Conservation (phyloP, 495 filamentous ascomycete genomes). For the Apodospora peruviana region DNA sequence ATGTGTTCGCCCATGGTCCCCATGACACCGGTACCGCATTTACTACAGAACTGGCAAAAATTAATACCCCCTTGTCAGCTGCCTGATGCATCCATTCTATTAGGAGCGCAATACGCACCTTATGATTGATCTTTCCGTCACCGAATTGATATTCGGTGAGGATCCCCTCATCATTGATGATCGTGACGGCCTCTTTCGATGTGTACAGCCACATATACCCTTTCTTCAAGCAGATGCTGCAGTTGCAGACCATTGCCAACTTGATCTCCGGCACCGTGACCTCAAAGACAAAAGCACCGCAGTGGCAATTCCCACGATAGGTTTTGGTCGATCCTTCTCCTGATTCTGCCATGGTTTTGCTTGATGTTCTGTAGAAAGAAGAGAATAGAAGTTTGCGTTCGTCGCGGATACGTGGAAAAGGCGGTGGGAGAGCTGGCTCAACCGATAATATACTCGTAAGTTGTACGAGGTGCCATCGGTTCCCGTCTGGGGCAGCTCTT, state of each 20-base stretch:
- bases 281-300: conserved; percentile 43
- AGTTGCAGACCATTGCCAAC: conserved; percentile 38
- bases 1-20: conserved; percentile 2
- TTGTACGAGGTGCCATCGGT: no score
- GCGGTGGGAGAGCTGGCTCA: background rate
- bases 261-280: conserved; percentile 38
- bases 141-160: conserved; percentile 35
- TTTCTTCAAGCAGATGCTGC: conserved; percentile 47
- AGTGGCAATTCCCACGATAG: conserved; percentile 56
- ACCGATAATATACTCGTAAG: no score
- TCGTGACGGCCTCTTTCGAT: conserved; percentile 19
- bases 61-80: background rate
- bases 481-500: no score
- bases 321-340: conserved; percentile 27
- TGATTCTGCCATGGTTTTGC: conserved; percentile 14
- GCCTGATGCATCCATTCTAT: background rate
- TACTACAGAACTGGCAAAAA: conserved; percentile 33
- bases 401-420: background rate
- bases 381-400: background rate
- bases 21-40: conserved; percentile 32
- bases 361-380: background rate
- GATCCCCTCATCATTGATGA: conserved; percentile 35
- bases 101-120: conserved; percentile 14
- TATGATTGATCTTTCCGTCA: conserved; percentile 21
- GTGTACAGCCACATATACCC: conserved; percentile 34